Base-by-base conservation (phyloP, 2,329 filamentous ascomycete genomes). In the Davidsoniella eucalypti region DNA sequence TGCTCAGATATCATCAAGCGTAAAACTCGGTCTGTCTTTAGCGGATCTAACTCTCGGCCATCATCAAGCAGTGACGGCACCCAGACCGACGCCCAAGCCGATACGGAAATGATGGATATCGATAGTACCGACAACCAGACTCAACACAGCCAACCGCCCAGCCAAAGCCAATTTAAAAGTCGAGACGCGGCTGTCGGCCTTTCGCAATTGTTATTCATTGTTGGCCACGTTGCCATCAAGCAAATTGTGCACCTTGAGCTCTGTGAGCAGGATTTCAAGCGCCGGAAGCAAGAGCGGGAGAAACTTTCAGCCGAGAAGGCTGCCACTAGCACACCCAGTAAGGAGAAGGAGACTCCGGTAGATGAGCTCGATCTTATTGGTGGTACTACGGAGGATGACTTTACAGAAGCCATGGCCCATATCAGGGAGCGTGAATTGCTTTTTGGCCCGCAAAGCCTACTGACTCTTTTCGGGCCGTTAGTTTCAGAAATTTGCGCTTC, bases 221-320 rank as follows among this genome's bases (percentile, higher is more conserved):
- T 96, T 26, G 92, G 92, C 0, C 92, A 98, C 60, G 84, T 96
- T 44, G 92, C 92, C 12, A 92, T 98, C 61, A 98, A 98, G 67
- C 93, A 98, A 62, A 98, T 98, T 58, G 93, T 98, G 0, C 92
- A 98, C 62, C 76, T 98, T 9, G 92, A 98, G 59, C 73, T 96
- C n/a, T 94, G 88, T 62, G 92, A 98, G 61, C 78, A 92, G 46
- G 92, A 98, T 64, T 98, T 98, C 66, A 98, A 98, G 70, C 84
- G 90, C 49, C 78, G 90, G 56, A 98, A 98, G 70, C 82, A 85
- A 39, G 86, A 92, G 54, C 86, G 87, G 58, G 85, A 92, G 60
- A 88, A 87, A 68, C 72, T 65, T 12, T 60, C 67, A 2, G 65
- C 68, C 0, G 56, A 67, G 50, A 71, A 71, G 56, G 64, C 63